Evolutionary conservation across 2,329 filamentous ascomycete genomes (phyloP).

Genomic region (Mycosphaerella sp.): DNA sequence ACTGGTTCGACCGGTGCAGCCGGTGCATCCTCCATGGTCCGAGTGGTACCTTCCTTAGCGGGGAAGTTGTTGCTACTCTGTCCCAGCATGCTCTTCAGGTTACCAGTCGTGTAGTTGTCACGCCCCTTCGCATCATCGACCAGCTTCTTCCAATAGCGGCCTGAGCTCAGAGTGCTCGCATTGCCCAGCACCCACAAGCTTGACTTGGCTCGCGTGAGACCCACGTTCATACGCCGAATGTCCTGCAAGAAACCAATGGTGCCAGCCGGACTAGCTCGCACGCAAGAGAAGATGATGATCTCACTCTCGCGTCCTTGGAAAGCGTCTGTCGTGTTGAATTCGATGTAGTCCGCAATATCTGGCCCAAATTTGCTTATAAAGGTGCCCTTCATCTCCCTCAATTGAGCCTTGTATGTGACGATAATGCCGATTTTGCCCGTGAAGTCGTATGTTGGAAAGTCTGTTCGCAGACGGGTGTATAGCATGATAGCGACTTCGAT

Average conservation of each 20-base stretch:
- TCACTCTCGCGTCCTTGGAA: constrained; percentile 97
- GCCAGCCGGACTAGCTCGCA: constrained; percentile 83
- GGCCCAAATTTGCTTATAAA: constrained; percentile 71
- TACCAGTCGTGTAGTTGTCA: constrained; percentile 67
- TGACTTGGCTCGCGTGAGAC: constrained; percentile 90
- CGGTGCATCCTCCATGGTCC: constrained; percentile 25
- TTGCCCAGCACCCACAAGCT: constrained; percentile 96
- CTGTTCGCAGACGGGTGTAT: constrained; percentile 69
- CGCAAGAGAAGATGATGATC: constrained; percentile 98
- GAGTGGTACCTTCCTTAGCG: constrained; percentile 17
- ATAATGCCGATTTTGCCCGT: constrained; percentile 76
- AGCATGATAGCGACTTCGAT: constrained; percentile 78
- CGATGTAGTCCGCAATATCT: constrained; percentile 67
- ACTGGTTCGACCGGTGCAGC: not conserved
- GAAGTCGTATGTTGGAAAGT: constrained; percentile 59
- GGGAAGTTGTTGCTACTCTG: constrained; percentile 44
- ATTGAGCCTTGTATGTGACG: constrained; percentile 93
- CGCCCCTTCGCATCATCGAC: constrained; percentile 73
- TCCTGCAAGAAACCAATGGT: constrained; percentile 98
- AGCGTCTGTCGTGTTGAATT: constrained; percentile 98
- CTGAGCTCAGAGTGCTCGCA: constrained; percentile 75
- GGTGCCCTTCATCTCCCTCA: constrained; percentile 68
- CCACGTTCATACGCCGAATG: constrained; percentile 98
- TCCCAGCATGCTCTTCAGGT: constrained; percentile 51
- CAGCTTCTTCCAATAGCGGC: constrained; percentile 83